Evolutionary conservation across 2,329 filamentous ascomycete species (phyloP), one percentile per base, ranked within the genome.

Genomic region (Alternaria sp.): DNA sequence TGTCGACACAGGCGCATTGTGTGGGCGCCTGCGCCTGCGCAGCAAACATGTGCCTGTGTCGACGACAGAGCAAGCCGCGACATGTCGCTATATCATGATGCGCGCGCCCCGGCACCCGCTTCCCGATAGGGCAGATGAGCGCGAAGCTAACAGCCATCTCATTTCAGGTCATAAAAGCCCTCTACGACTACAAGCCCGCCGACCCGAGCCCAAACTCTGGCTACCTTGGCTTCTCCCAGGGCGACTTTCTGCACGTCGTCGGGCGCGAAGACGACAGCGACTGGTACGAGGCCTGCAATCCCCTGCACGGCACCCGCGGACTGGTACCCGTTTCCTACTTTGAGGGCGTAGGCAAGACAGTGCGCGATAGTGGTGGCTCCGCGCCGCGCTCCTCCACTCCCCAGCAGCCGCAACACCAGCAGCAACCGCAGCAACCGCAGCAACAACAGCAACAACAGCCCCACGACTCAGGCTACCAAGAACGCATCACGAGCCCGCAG

Each of bases 261-360:
- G 93, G 92, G 75, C 91, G 95, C 80, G 96, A 98, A 83, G 91
- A 97, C 85, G 95, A 98, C 79, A 83, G 85, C 44, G 93, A 97
- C 79, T 99, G 96, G 95, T 99, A 97, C 86, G 96, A 98, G 82
- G 96, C 95, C 59, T 98, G 93, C 86, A 99, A 99, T 79, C 96
- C 96, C 64, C 86, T 97, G 69, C 93, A 92, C 75, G 91, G 91
- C 81, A 93, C 93, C 54, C 90, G 93, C 70, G 96, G 96, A 65
- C 87, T 99, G 64, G 96, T 99, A 47, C 96, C 96, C 8, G 96
- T 97, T 61, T 89, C 91, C 61, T 97, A 93, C 82, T 99, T 99
- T 81, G 93, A 98, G 80, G 88, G 90, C 43, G 88, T 99, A 52
- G 94, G 93, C 68, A 95, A 96, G 83, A 97, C 92, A 69, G 94